These are phyloP conservation scores for Dissophora globulifera DNA, from an alignment of 192 early-diverging fungal species.

Conservation along the genomic window DNA sequence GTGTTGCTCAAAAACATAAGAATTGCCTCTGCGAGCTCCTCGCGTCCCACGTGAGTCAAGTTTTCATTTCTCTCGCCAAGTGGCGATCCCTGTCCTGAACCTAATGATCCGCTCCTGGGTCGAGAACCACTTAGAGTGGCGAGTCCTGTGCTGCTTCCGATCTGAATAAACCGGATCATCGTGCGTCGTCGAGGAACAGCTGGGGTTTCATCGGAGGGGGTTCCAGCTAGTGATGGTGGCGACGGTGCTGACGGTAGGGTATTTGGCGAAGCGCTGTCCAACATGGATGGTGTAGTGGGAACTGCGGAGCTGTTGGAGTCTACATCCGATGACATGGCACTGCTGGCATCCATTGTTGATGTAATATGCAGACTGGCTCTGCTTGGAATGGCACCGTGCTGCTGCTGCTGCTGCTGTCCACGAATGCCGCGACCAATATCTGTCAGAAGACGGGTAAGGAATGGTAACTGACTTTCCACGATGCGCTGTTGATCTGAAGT, in stretches of 20 bases:
- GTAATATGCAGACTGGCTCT: not conserved
- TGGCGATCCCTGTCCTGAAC: slow-evolving; percentile 1
- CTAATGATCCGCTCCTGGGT: slow-evolving; percentile 2
- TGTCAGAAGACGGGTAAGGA: slow-evolving; percentile 13
- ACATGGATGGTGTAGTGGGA: not conserved
- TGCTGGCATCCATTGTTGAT: not conserved
- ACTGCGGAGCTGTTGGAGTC: not conserved
- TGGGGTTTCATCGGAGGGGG: slow-evolving; percentile 1
- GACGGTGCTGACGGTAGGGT: no score
- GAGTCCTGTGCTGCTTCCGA: slow-evolving; percentile 2
- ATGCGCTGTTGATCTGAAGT: not conserved
- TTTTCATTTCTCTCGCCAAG: slow-evolving; percentile 4
- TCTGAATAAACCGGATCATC: slow-evolving; percentile 22
- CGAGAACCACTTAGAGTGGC: not conserved
- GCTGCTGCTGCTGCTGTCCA: not conserved
- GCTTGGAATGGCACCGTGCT: not conserved
- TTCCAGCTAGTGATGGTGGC: not conserved
- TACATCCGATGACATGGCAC: not conserved
- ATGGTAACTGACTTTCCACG: slow-evolving; percentile 11
- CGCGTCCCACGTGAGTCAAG: not conserved
- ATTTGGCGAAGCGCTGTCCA: not conserved
- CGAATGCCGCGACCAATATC: slow-evolving; percentile 17
- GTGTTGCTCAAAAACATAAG: slow-evolving; percentile 31
- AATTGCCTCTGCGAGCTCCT: slow-evolving; percentile 29
- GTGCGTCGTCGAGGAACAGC: slow-evolving; percentile 9